Evolutionary conservation across 257 asterid genomes (phyloP).

Genomic region (Ilex aquifolium): DNA sequence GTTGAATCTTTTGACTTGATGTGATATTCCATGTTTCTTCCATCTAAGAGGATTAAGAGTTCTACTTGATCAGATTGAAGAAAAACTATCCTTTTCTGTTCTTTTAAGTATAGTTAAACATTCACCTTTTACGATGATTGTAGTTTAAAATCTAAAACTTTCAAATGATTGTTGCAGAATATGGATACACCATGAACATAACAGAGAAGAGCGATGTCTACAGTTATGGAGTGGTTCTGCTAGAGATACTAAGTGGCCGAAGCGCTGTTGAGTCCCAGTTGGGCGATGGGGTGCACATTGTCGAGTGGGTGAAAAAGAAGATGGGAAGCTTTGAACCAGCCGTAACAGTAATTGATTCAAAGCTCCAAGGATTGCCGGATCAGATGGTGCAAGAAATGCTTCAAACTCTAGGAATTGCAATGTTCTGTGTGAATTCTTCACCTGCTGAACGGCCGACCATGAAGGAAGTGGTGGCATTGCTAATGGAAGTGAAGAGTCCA

Average conservation of each 20-base stretch:
- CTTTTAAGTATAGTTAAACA: background rate
- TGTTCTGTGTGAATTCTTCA: constrained; percentile 86
- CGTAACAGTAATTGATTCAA: constrained; percentile 54
- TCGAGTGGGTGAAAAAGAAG: constrained; percentile 94
- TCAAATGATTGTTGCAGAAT: constrained; percentile 45
- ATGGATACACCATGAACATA: constrained; percentile 76
- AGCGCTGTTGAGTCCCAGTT: constrained; percentile 75
- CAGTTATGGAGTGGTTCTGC: constrained; percentile 85
- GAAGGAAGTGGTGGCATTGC: constrained; percentile 95
- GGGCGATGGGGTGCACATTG: constrained; percentile 84
- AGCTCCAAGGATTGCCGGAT: constrained; percentile 79
- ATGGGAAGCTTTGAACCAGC: constrained; percentile 98
- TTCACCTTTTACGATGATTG: background rate
- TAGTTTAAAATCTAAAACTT: background rate
- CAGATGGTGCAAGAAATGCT: constrained; percentile 96
- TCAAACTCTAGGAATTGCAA: constrained; percentile 89
- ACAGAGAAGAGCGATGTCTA: constrained; percentile 95
- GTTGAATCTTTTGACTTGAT: background rate
- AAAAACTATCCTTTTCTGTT: background rate
- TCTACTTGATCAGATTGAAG: background rate
- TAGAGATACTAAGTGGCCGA: constrained; percentile 78
- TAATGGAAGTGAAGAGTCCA: constrained; percentile 83
- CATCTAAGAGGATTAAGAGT: too few relatives aligned
- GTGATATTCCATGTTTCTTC: background rate
- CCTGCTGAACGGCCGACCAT: constrained; percentile 87